Percentiles rank a stretch among this genome's conserved stretches.
phyloP scores from a whole-genome alignment of 768 basidiomycete genomes.

The Termitomyces bulborhizus region DNA sequence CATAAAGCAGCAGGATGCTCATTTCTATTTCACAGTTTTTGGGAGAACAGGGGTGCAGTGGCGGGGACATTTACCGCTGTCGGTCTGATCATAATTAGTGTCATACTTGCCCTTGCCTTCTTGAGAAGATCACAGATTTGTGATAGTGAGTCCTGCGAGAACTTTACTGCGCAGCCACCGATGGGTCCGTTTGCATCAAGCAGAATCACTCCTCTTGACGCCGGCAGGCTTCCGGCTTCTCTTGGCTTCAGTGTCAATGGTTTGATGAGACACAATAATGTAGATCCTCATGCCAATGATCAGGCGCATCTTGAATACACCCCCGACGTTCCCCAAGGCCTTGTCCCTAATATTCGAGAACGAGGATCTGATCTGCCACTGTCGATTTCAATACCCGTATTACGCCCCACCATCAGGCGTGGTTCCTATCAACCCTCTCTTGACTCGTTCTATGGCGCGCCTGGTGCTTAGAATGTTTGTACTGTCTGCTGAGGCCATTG shows the following conservation, averaged over 20 bases:
- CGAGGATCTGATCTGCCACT: neutral
- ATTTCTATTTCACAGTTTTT: constrained; percentile 22
- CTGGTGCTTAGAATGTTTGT: neutral
- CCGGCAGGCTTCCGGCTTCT: constrained; percentile 14
- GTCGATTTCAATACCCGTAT: neutral
- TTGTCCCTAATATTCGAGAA: constrained; percentile 8
- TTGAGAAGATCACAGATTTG: constrained; percentile 20
- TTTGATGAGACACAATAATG: constrained; percentile 14
- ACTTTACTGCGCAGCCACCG: constrained; percentile 8
- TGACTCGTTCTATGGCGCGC: constrained; percentile 36
- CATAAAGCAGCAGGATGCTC: neutral
- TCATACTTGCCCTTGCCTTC: constrained; percentile 18
- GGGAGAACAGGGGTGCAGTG: constrained; percentile 30
- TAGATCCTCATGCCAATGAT: constrained; percentile 19
- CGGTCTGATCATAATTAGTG: constrained; percentile 20
- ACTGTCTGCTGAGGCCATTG: neutral
- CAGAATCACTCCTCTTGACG: constrained; percentile 1
- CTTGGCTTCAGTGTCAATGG: constrained; percentile 21
- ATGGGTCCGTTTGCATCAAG: constrained; percentile 10
- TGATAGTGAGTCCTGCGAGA: constrained; percentile 23
- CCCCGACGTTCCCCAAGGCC: constrained; percentile 8
- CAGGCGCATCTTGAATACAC: neutral
- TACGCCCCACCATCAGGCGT: constrained; percentile 9
- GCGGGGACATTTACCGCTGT: constrained; percentile 28
- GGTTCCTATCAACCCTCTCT: constrained; percentile 27